Conservation (phyloP, 2,329 filamentous ascomycete genomes). For the Microcyclospora pomicola region DNA sequence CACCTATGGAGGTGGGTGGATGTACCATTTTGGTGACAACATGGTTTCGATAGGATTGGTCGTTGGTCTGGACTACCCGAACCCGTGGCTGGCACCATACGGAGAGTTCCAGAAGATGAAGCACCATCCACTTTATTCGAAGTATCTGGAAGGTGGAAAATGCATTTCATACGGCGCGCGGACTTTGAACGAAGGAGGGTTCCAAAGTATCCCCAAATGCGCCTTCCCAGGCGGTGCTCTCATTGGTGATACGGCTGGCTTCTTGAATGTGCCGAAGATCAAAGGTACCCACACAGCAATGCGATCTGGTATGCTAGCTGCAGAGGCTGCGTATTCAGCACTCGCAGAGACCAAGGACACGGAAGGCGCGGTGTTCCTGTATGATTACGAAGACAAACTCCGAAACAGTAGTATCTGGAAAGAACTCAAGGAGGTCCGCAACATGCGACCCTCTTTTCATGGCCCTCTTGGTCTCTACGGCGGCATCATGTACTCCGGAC, state of each 20-base stretch:
- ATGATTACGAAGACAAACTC: slow-evolving; percentile 82
- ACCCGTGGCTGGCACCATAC: slow-evolving; percentile 93
- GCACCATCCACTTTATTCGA: slow-evolving; percentile 80
- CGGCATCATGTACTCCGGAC: slow-evolving; percentile 79
- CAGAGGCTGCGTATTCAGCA: slow-evolving; percentile 75
- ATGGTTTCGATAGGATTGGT: slow-evolving; percentile 85
- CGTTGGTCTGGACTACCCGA: slow-evolving; percentile 85
- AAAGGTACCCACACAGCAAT: slow-evolving; percentile 98
- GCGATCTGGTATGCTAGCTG: slow-evolving; percentile 92
- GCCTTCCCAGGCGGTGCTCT: slow-evolving; percentile 91
- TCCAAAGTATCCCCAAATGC: slow-evolving; percentile 94
- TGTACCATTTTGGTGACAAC: slow-evolving; percentile 99
- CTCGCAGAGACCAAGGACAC: slow-evolving; percentile 40
- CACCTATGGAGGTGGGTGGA: slow-evolving; percentile 94
- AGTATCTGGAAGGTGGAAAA: slow-evolving; percentile 85
- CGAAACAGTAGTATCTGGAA: slow-evolving; percentile 82
- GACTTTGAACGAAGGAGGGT: slow-evolving; percentile 84
- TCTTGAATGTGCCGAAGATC: slow-evolving; percentile 95
- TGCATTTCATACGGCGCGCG: slow-evolving; percentile 94
- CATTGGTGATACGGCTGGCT: slow-evolving; percentile 90
- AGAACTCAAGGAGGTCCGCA: slow-evolving; percentile 86
- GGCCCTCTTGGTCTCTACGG: slow-evolving; percentile 75
- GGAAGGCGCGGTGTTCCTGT: slow-evolving; percentile 70
- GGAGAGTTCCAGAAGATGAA: slow-evolving; percentile 98
- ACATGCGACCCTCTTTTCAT: slow-evolving; percentile 95